phyloP scores from a whole-genome alignment of 2,329 filamentous ascomycete species.

The Parasarocladium wereldwijsianum region DNA sequence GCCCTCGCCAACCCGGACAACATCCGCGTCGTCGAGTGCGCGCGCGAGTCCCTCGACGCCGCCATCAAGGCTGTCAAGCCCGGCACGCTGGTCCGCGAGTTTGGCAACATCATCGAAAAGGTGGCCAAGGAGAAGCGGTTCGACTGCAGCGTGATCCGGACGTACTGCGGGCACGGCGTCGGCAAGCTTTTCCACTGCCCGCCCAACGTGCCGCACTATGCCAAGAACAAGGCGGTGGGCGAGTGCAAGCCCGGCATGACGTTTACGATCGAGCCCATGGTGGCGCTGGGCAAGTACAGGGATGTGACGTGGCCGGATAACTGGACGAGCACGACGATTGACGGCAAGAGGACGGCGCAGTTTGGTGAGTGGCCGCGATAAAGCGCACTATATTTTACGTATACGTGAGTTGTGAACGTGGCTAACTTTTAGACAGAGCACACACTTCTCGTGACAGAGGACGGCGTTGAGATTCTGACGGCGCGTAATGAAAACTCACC shows the following conservation, averaged over 20 bases:
- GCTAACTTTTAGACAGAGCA: conserved; percentile 40
- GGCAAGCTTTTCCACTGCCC: conserved; percentile 87
- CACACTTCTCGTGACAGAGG: conserved; percentile 68
- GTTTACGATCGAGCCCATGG: conserved; percentile 99
- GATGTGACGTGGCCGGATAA: conserved; percentile 98
- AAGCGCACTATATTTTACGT: neutral
- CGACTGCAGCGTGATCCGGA: conserved; percentile 85
- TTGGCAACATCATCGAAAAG: conserved; percentile 91
- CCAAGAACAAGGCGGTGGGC: conserved; percentile 94
- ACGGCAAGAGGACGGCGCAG: conserved; percentile 82
- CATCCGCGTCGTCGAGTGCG: conserved; percentile 79
- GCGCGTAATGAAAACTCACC: conserved; percentile 59
- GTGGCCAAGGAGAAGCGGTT: conserved; percentile 71
- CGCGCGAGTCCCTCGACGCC: conserved; percentile 78
- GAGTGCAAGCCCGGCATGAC: conserved; percentile 94
- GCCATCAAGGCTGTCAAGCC: conserved; percentile 88
- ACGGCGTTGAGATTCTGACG: conserved; percentile 69
- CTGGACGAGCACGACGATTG: conserved; percentile 90
- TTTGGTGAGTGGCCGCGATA: conserved; percentile 48
- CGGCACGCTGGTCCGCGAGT: conserved; percentile 81
- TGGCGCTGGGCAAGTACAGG: conserved; percentile 76
- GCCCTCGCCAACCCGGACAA: conserved; percentile 72
- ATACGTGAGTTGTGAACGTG: too few relatives aligned
- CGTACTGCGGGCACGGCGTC: conserved; percentile 93
- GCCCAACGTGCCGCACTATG: conserved; percentile 93